These are phyloP conservation scores for Schizopora paradoxa DNA, from an alignment of 1,284 basidiomycete genomes.

Conservation along the genomic window DNA sequence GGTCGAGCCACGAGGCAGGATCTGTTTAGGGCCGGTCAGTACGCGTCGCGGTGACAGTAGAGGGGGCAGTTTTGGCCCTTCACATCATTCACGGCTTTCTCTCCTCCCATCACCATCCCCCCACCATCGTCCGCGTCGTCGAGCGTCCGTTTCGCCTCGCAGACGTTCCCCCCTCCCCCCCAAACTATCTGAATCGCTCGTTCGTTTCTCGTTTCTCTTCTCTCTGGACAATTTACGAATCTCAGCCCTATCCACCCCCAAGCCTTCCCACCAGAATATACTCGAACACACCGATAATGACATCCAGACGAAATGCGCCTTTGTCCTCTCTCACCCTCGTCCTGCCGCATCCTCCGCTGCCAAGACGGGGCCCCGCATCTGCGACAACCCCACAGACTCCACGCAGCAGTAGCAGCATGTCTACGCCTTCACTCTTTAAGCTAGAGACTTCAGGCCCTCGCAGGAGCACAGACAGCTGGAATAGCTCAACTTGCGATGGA, in stretches of 20 bases:
- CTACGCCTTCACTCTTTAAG: conserved; percentile 35
- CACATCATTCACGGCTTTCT: conserved; percentile 2
- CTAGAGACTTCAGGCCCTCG: conserved; percentile 50
- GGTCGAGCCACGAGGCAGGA: not conserved
- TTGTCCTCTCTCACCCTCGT: conserved; percentile 32
- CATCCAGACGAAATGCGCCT: conserved; percentile 28
- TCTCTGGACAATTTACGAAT: conserved; percentile 1
- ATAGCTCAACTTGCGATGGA: conserved; percentile 61
- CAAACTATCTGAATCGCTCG: conserved; percentile 4
- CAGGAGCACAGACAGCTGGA: conserved; percentile 77
- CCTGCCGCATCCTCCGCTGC: conserved; percentile 32
- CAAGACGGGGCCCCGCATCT: conserved; percentile 27
- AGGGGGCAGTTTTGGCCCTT: not conserved
- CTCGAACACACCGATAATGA: conserved; percentile 32
- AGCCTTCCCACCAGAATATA: too few species aligned
- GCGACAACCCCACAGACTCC: conserved; percentile 35
- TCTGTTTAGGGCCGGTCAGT: conserved; percentile 5
- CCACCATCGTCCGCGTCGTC: not conserved
- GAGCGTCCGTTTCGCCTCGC: conserved; percentile 2
- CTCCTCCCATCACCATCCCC: conserved; percentile 8
- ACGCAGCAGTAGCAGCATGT: conserved; percentile 27
- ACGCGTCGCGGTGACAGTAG: not conserved
- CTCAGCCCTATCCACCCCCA: not conserved
- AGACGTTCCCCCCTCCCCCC: conserved; percentile 5
- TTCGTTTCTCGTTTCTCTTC: conserved; percentile 8